Conservation (phyloP, 148 eudicot genomes). For the Vaccinium macrocarpon region DNA sequence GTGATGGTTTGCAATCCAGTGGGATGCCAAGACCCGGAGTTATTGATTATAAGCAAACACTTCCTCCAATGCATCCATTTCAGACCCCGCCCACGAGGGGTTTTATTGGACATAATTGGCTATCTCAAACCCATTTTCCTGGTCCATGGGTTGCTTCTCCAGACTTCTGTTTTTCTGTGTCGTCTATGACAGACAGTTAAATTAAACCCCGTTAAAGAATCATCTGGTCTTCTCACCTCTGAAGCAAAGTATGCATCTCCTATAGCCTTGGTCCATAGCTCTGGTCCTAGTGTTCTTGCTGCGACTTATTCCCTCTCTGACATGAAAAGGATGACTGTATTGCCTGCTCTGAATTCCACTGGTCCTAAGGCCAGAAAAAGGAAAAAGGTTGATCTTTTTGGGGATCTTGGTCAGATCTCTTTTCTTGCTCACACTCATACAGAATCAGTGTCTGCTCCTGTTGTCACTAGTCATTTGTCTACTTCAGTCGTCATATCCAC, state of each 20-base stretch:
- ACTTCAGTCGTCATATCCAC: constrained; percentile 38
- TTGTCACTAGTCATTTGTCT: constrained; percentile 33
- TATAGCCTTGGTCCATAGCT: constrained; percentile 33
- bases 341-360: constrained; percentile 41
- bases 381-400: constrained; percentile 49
- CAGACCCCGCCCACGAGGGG: constrained; percentile 60
- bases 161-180: constrained; percentile 49
- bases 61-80: constrained; percentile 60
- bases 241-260: constrained; percentile 43
- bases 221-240: constrained; percentile 34
- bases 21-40: constrained; percentile 44
- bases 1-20: constrained; percentile 47
- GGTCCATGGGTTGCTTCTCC: constrained; percentile 69
- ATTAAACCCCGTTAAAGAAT: constrained; percentile 56
- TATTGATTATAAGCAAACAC: constrained; percentile 56
- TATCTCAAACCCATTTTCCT: constrained; percentile 57
- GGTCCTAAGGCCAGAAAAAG: constrained; percentile 75
- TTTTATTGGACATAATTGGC: constrained; percentile 57
- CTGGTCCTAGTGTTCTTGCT: constrained; percentile 27
- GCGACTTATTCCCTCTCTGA: constrained; percentile 39
- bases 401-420: constrained; percentile 23
- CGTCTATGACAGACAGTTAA: constrained; percentile 60
- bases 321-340: constrained; percentile 20
- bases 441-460: constrained; percentile 29
- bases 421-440: constrained; percentile 30